Evolutionary conservation across 1,284 basidiomycete genomes (phyloP), one percentile per base, ranked within the genome.

Genomic region (Ceratobasidium sp.): DNA sequence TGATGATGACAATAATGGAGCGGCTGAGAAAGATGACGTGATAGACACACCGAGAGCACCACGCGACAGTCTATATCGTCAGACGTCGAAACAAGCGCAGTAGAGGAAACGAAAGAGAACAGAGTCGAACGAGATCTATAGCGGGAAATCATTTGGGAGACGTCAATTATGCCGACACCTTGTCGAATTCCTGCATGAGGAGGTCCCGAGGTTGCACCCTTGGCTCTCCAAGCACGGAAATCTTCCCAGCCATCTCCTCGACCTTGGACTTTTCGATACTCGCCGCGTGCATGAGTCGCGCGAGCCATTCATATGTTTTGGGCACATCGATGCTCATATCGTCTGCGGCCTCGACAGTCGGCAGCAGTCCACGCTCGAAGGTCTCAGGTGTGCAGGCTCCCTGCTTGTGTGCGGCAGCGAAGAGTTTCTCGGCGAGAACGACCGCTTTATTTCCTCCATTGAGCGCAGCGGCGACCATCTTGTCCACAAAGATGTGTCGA

Each of bases 311-410:
- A 84, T 93, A 91, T 0, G 95, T 96, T 80, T 92, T 92, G 3
- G 96, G 96, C 75, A 93, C 93, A 82, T 98, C 96, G 79, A 96
- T 92, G 22, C 90, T 89, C 74, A 95, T 89, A 81, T 98, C 96
- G 80, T 96, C 94, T 78, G 98, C 86, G 76, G 91, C 84, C 81
- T 93, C 91, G 73, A 92, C 89, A 71, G 90, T 87, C 1, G 87
- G 82, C 96, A 88, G 19, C 93, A 92, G 76, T 88, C 81, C 81
- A 53, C 79, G 85, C 81, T 91, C 91, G 79, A 95, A 89, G 7
- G 87, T 83, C 15, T 87, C 87, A 0, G 84, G 66, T 0, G 88
- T 86, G 81, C 85, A 89, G 88, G 83, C 76, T 84, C 86, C 84
- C 88, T 91, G 78, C 83, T 86, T 69, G 44, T 85, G 84, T 6